Evolutionary conservation across 2,329 filamentous ascomycete species (phyloP).

Genomic region (Keithomyces neogunnii): DNA sequence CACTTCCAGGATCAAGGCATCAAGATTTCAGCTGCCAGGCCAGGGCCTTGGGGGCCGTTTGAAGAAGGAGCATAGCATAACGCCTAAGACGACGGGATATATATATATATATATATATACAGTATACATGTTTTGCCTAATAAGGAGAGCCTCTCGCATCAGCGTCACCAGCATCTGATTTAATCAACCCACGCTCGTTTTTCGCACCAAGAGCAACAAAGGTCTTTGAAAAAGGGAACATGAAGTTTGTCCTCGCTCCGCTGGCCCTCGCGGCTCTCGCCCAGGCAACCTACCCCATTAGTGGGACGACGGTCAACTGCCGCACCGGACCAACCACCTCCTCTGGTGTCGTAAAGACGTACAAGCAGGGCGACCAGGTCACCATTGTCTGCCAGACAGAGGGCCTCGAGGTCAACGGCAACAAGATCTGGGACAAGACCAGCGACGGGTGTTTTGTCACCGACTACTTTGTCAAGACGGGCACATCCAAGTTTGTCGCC

Average conservation of each 20-base stretch:
- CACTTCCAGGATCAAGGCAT: no score
- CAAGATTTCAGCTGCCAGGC: no score
- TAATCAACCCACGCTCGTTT: no score
- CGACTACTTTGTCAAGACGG: slow-evolving; percentile 12
- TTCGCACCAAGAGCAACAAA: no score
- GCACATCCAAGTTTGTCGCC: slow-evolving; percentile 4
- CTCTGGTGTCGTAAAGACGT: slow-evolving; percentile 6
- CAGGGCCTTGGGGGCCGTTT: background rate
- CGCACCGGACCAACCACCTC: slow-evolving; percentile 8
- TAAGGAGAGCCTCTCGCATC: no score
- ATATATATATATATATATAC: no score
- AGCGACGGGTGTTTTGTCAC: slow-evolving; percentile 9
- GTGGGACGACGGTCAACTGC: slow-evolving; percentile 9
- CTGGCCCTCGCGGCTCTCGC: no score
- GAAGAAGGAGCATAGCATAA: background rate
- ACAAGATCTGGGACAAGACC: slow-evolving; percentile 10
- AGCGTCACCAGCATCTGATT: no score
- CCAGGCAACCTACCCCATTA: slow-evolving; percentile 6
- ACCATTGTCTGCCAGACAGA: slow-evolving; percentile 10
- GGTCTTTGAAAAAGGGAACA: no score
- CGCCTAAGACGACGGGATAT: no score
- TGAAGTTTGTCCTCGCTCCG: no score
- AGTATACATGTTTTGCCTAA: no score
- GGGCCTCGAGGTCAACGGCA: slow-evolving; percentile 7
- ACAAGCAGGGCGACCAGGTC: slow-evolving; percentile 8